Percentiles rank a stretch among this genome's conserved stretches.
phyloP scores from a whole-genome alignment of 2,329 filamentous ascomycete genomes.

The Coniochaeta prunicola region DNA sequence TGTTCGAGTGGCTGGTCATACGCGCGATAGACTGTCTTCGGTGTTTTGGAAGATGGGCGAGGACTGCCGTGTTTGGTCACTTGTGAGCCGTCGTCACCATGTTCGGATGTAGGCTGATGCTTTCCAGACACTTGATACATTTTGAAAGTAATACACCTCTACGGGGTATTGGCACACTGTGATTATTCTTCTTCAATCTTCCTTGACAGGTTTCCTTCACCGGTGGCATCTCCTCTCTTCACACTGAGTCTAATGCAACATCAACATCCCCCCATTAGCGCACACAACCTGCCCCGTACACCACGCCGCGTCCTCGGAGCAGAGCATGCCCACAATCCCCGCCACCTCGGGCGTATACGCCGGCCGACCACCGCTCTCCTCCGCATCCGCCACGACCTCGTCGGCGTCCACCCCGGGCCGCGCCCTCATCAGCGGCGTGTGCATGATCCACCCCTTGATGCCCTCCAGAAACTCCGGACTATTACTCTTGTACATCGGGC shows the following conservation, averaged over 20 bases:
- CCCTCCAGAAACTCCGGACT: slow-evolving; percentile 31
- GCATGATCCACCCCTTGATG: slow-evolving; percentile 35
- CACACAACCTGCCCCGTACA: slow-evolving; percentile 73
- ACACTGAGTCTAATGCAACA: slow-evolving; percentile 25
- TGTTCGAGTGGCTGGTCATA: too few species aligned
- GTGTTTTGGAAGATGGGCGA: background rate
- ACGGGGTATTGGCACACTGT: background rate
- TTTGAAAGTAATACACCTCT: background rate
- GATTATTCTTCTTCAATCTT: too few species aligned
- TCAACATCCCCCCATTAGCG: slow-evolving; percentile 68
- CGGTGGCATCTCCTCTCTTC: background rate
- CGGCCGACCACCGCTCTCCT: slow-evolving; percentile 47
- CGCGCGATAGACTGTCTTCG: too few species aligned
- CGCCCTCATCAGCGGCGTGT: slow-evolving; percentile 55
- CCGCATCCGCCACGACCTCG: slow-evolving; percentile 52
- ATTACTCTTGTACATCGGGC: slow-evolving; percentile 42
- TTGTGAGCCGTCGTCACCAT: background rate
- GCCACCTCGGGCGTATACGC: slow-evolving; percentile 67
- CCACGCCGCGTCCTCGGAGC: slow-evolving; percentile 64
- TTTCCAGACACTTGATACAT: background rate
- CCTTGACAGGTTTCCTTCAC: too few species aligned
- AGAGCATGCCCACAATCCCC: slow-evolving; percentile 70
- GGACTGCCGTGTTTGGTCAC: background rate
- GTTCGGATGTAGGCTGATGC: background rate
- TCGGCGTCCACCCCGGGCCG: slow-evolving; percentile 54